Percentiles rank a stretch among this genome's conserved stretches.
phyloP scores from a whole-genome alignment of 2,329 filamentous ascomycete genomes.

The Basipetospora chlamydospora region DNA sequence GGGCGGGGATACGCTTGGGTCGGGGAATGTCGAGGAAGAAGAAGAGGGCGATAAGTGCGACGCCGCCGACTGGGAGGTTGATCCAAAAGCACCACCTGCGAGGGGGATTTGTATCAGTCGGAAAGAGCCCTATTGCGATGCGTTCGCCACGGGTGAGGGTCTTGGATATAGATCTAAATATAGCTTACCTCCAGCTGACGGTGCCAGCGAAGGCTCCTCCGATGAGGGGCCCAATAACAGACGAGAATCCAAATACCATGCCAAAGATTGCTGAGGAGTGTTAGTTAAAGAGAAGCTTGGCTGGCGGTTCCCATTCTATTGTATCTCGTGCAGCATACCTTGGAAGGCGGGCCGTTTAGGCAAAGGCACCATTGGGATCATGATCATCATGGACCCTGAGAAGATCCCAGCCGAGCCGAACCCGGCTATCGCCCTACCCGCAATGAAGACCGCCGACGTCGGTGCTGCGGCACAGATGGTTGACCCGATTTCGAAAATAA shows the following conservation, averaged over 20 bases:
- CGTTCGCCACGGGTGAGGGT: too few species aligned
- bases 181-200: slow-evolving; percentile 29
- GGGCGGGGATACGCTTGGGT: slow-evolving; percentile 10
- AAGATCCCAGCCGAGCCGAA: slow-evolving; percentile 42
- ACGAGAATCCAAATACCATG: slow-evolving; percentile 38
- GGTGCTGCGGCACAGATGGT: slow-evolving; percentile 39
- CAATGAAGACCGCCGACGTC: slow-evolving; percentile 36
- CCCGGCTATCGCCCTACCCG: slow-evolving; percentile 42
- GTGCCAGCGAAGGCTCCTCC: slow-evolving; percentile 36
- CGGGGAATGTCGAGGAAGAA: slow-evolving; percentile 23
- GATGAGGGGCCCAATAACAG: slow-evolving; percentile 36
- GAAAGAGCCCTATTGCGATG: too few species aligned
- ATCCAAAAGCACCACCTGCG: slow-evolving; percentile 43
- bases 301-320: too few species aligned
- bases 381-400: slow-evolving; percentile 39
- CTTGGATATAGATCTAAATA: too few species aligned
- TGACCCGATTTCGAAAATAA: slow-evolving; percentile 40
- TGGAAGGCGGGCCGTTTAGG: slow-evolving; percentile 45
- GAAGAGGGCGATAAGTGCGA: slow-evolving; percentile 32
- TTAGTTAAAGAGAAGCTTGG: neutral
- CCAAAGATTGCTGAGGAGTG: slow-evolving; percentile 28
- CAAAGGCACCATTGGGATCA: slow-evolving; percentile 44
- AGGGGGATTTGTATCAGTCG: too few species aligned
- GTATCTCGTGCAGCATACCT: slow-evolving; percentile 18
- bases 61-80: slow-evolving; percentile 39